Conservation (phyloP, 352 stramenopile species). For the Aphanomyces astaci region DNA sequence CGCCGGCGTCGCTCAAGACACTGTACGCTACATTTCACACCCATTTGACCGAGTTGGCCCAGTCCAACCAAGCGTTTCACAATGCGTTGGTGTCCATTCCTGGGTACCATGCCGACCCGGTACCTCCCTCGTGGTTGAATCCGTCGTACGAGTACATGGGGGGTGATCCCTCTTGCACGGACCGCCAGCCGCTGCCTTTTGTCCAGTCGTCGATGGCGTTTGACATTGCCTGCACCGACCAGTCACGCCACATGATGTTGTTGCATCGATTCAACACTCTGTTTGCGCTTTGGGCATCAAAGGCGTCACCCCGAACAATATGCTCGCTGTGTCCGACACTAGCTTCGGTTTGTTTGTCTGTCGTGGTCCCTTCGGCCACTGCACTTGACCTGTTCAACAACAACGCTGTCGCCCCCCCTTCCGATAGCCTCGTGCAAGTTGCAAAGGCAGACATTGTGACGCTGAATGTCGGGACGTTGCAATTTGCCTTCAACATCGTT, state of each 20-base stretch:
- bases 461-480: background rate
- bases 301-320: background rate
- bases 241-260: background rate
- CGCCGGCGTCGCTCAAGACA: background rate
- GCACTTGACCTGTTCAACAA: background rate
- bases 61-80: background rate
- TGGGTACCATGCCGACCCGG: background rate
- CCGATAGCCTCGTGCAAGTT: background rate
- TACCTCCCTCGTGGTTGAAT: background rate
- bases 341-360: background rate
- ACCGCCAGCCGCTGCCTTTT: background rate
- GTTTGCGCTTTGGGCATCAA: background rate
- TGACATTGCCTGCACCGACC: background rate
- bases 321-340: background rate
- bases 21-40: background rate
- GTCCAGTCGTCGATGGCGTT: slow-evolving; percentile 11
- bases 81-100: background rate
- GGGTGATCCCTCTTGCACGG: slow-evolving; percentile 1
- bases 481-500: background rate
- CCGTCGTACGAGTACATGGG: background rate
- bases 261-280: background rate
- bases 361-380: background rate
- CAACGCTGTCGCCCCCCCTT: background rate
- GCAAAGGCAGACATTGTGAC: background rate
- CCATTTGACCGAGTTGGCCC: background rate